Percentiles rank a stretch among this genome's conserved stretches.
These are phyloP conservation scores for Brasilioporus rufonigricans DNA, from an alignment of 768 basidiomycete genomes.

Conservation along the genomic window DNA sequence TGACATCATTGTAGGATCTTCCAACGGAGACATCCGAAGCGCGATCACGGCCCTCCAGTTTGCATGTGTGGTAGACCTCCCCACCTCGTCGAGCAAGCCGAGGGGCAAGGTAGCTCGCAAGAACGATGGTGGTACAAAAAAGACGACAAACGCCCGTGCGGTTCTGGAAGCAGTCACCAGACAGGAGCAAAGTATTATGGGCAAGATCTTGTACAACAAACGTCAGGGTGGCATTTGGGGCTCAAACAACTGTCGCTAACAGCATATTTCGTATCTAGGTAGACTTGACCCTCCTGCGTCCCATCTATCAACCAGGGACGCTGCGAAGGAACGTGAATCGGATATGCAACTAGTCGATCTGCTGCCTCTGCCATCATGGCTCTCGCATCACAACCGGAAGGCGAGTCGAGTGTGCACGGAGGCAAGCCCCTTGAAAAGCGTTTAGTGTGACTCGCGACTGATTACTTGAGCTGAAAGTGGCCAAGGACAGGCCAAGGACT, in stretches of 20 bases:
- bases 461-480: too few relatives aligned
- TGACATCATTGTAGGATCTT: slow-evolving; percentile 72
- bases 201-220: slow-evolving; percentile 94
- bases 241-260: background rate
- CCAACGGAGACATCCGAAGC: slow-evolving; percentile 90
- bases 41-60: slow-evolving; percentile 95
- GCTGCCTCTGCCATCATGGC: slow-evolving; percentile 54
- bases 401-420: slow-evolving; percentile 77
- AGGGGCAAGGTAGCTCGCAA: slow-evolving; percentile 33
- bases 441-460: background rate
- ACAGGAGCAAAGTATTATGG: slow-evolving; percentile 93
- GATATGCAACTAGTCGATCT: slow-evolving; percentile 57
- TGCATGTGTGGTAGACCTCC: slow-evolving; percentile 52
- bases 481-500: too few relatives aligned
- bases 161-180: slow-evolving; percentile 74
- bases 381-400: slow-evolving; percentile 58
- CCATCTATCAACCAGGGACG: slow-evolving; percentile 59
- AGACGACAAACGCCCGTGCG: slow-evolving; percentile 23
- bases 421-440: slow-evolving; percentile 38
- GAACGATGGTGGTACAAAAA: slow-evolving; percentile 20
- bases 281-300: slow-evolving; percentile 66
- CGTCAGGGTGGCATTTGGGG: slow-evolving; percentile 40
- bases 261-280: slow-evolving; percentile 42
- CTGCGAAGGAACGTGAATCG: slow-evolving; percentile 54
- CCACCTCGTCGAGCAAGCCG: slow-evolving; percentile 12